Conservation (phyloP, 2,329 filamentous ascomycete genomes). For the Remersonia thermophila region DNA sequence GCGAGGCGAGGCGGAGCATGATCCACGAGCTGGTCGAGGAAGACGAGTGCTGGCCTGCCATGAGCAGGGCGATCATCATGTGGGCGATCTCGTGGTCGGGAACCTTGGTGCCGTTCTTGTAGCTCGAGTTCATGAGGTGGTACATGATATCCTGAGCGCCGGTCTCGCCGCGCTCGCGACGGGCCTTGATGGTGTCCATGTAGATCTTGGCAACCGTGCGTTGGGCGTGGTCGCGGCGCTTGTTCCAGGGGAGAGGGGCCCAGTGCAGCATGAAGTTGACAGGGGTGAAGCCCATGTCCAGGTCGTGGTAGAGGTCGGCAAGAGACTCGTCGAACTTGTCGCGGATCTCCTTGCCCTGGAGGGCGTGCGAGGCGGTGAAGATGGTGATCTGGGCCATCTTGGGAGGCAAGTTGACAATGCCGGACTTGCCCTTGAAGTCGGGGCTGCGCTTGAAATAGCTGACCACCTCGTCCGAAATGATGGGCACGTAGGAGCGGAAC, state of each 20-base stretch:
- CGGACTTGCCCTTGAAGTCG: slow-evolving; percentile 45
- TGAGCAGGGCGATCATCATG: slow-evolving; percentile 78
- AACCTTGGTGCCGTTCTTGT: slow-evolving; percentile 58
- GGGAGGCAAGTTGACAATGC: slow-evolving; percentile 50
- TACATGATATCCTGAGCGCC: slow-evolving; percentile 59
- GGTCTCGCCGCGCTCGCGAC: slow-evolving; percentile 37
- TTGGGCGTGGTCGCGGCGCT: slow-evolving; percentile 58
- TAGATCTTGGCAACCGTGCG: slow-evolving; percentile 66
- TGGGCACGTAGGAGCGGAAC: slow-evolving; percentile 52
- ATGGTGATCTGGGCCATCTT: slow-evolving; percentile 68
- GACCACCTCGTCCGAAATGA: slow-evolving; percentile 58
- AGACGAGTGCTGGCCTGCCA: slow-evolving; percentile 75
- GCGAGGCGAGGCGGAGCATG: slow-evolving; percentile 57
- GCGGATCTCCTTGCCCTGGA: slow-evolving; percentile 67
- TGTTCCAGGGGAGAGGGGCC: slow-evolving; percentile 66
- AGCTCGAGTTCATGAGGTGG: slow-evolving; percentile 64
- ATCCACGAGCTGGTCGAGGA: slow-evolving; percentile 71
- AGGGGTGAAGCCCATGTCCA: slow-evolving; percentile 66
- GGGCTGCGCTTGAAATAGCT: slow-evolving; percentile 48
- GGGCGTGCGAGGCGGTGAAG: slow-evolving; percentile 64
- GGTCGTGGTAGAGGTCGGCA: slow-evolving; percentile 65
- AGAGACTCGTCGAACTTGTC: slow-evolving; percentile 59
- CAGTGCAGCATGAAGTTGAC: slow-evolving; percentile 76
- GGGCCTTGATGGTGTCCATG: slow-evolving; percentile 54
- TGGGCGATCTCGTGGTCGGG: slow-evolving; percentile 68